Conservation (phyloP, 768 basidiomycete species). For the Mycena floridula region DNA sequence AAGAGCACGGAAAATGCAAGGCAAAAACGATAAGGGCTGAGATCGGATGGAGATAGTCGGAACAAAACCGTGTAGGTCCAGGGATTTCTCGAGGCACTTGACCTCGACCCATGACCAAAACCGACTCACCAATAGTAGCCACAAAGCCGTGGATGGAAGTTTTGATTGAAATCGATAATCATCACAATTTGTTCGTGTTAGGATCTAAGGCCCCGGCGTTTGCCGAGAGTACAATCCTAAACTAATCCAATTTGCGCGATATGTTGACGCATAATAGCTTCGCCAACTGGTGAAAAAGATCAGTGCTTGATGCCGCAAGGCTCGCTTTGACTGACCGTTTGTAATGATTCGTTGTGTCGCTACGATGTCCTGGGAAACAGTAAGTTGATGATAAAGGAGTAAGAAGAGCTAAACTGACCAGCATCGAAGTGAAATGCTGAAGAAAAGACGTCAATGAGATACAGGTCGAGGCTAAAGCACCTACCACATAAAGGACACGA, state of each 20-base stretch:
- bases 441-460: not conserved
- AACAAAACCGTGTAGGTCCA: no score
- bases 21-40: no score
- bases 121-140: no score
- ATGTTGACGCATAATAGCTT: slow-evolving; percentile 63
- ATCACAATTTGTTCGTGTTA: no score
- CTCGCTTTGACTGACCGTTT: slow-evolving; percentile 36
- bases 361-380: slow-evolving; percentile 46
- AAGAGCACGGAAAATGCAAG: no score
- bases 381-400: slow-evolving; percentile 2
- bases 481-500: slow-evolving; percentile 58
- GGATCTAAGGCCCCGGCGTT: no score
- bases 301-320: not conserved
- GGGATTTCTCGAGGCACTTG: no score
- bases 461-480: slow-evolving; percentile 20
- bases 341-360: slow-evolving; percentile 63
- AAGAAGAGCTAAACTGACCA: slow-evolving; percentile 31
- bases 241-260: slow-evolving; percentile 42
- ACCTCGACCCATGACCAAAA: no score
- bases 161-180: no score
- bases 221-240: no score
- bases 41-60: no score
- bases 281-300: slow-evolving; percentile 39
- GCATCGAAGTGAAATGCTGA: slow-evolving; percentile 70
- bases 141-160: no score